Conservation (phyloP, 129 eudicot genomes). For the Solidago caesia region DNA sequence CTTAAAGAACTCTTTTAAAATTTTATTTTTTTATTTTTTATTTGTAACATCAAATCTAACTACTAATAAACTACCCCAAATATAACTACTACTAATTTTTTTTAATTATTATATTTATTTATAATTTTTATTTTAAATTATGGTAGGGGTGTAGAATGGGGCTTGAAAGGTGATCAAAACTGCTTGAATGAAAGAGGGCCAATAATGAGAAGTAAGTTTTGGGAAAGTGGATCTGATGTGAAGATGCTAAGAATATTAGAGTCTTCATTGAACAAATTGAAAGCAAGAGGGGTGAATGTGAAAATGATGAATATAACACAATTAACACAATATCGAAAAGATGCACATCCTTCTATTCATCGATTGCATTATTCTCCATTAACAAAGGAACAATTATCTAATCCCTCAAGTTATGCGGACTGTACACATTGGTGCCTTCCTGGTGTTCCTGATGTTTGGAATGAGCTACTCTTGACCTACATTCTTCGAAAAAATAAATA, state of each 20-base stretch:
- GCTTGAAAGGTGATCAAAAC: constrained; percentile 24
- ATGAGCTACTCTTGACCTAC: constrained; percentile 35
- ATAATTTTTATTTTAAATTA: background rate
- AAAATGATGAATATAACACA: constrained; percentile 47
- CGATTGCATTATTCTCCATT: constrained; percentile 33
- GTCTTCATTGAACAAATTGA: constrained; percentile 31
- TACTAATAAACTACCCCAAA: no score
- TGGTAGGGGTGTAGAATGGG: constrained; percentile 43
- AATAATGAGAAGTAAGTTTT: constrained; percentile 24
- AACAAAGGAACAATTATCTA: constrained; percentile 29
- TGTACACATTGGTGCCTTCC: constrained; percentile 66
- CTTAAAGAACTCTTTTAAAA: background rate
- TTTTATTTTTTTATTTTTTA: background rate
- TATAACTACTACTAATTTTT: background rate
- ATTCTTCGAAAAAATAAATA: constrained; percentile 20
- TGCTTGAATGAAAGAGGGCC: constrained; percentile 47
- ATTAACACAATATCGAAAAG: constrained; percentile 47
- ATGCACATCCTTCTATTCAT: constrained; percentile 43
- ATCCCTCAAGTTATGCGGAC: constrained; percentile 37
- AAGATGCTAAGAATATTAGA: constrained; percentile 37
- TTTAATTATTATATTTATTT: background rate
- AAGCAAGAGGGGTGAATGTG: constrained; percentile 38
- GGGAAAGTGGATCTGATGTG: constrained; percentile 44
- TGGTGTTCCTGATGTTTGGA: constrained; percentile 56
- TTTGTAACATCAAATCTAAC: no score